Base-by-base conservation (phyloP, 805 yeast genomes). In the Kuraishia cidri region DNA sequence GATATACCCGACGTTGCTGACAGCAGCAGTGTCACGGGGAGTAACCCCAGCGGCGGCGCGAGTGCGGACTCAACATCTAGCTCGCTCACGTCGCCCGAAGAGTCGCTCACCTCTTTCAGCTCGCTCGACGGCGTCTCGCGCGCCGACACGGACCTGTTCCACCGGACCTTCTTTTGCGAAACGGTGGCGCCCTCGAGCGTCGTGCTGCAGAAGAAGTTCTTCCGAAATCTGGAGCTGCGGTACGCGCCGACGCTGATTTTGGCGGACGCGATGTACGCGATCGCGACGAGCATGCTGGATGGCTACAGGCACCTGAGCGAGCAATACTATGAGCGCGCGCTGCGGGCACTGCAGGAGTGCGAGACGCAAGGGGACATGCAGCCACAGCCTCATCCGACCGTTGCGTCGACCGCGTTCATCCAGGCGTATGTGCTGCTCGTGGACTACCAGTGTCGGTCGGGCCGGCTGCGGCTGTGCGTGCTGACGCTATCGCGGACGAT, bases 361-460 rank as follows among this genome's bases (percentile, higher is more conserved):
- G n/a, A n/a, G n/a, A n/a, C n/a, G n/a, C n/a, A n/a, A n/a, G n/a
- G n/a, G n/a, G n/a, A n/a, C n/a, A n/a, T n/a, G n/a, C n/a, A n/a
- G n/a, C n/a, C n/a, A n/a, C n/a, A n/a, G n/a, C n/a, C n/a, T n/a
- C n/a, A n/a, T n/a, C n/a, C n/a, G n/a, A n/a, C n/a, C n/a, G n/a
- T n/a, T n/a, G n/a, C n/a, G n/a, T n/a, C n/a, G n/a, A n/a, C n/a
- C n/a, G n/a, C n/a, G n/a, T n/a, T n/a, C n/a, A 4, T 29, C 3
- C 32, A 29, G 26, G 19, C 32, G 17, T 29, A 10, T 19, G 4
- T 13, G 12, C 11, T 29, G 8, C 8, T 29, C 12, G 9, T 10
- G 8, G 26, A 31, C 18, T 21, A 14, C 13, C 23, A 34, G 15
- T n/a, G n/a, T n/a, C n/a, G n/a, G n/a, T n/a, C n/a, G n/a, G n/a